A percentile compares a stretch with the other conserved stretches of the same genome.
These are phyloP conservation scores for Dunaliella sp. DNA, from an alignment of 139 green algal species.

Conservation along the genomic window DNA sequence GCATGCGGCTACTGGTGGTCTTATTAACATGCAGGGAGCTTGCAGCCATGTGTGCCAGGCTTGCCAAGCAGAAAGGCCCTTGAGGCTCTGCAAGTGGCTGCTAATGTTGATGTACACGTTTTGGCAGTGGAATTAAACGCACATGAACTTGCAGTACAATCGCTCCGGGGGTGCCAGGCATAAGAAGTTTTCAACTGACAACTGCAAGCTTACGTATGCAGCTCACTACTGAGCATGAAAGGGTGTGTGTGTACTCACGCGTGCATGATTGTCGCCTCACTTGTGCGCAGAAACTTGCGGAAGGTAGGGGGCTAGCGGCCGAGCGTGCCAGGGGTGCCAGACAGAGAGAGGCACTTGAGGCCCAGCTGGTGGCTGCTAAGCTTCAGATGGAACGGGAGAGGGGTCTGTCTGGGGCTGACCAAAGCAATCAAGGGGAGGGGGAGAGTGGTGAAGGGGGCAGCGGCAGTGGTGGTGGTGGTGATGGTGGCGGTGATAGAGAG, in stretches of 20 bases:
- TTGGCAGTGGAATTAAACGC: no score
- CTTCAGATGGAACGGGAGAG: neutral
- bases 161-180: no score
- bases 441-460: neutral
- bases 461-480: neutral
- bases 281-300: neutral
- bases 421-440: no score
- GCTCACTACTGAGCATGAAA: no score
- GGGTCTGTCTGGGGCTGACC: no score
- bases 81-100: neutral
- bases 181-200: no score
- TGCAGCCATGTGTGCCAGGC: neutral
- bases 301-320: neutral
- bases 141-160: no score
- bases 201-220: no score
- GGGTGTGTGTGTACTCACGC: no score
- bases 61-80: neutral
- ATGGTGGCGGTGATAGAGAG: neutral
- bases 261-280: no score
- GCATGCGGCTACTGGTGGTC: neutral
- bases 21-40: neutral
- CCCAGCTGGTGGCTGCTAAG: neutral
- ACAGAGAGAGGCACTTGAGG: neutral
- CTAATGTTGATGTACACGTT: no score
- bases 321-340: neutral